phyloP scores from a whole-genome alignment of 345 rosid species.

The Trapa bicornis region DNA sequence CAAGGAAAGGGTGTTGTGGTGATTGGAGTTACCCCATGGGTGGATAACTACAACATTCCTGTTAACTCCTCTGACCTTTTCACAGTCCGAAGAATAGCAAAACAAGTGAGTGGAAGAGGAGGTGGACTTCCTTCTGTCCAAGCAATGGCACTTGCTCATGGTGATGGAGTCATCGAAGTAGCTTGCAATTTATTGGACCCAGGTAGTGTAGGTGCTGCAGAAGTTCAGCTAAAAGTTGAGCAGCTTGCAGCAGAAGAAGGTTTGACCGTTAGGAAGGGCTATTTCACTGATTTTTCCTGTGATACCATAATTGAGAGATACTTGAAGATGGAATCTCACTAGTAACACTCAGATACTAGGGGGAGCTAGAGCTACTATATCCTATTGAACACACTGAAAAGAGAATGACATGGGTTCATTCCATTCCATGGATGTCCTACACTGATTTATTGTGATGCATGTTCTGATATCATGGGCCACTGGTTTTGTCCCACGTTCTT shows the following conservation, averaged over 20 bases:
- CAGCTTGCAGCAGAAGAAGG: constrained; percentile 49
- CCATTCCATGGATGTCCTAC: no score
- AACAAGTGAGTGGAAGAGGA: constrained; percentile 59
- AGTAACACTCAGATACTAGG: no score
- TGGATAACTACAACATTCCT: constrained; percentile 78
- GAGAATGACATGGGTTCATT: no score
- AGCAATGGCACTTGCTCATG: constrained; percentile 79
- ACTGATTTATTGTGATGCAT: no score
- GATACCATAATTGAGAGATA: no score
- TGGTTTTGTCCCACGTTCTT: no score
- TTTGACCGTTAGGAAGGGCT: constrained; percentile 55
- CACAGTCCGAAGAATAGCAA: constrained; percentile 50
- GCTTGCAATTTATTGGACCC: constrained; percentile 87
- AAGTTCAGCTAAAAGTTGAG: constrained; percentile 65
- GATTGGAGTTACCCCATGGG: constrained; percentile 73
- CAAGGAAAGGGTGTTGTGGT: constrained; percentile 50
- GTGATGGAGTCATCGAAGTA: constrained; percentile 53
- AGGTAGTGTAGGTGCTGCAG: constrained; percentile 50
- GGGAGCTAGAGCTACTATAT: no score
- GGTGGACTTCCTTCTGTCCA: constrained; percentile 81
- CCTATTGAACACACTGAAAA: no score
- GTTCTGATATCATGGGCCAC: no score
- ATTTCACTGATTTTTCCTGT: constrained; percentile 15
- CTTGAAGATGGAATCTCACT: no score
- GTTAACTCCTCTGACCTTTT: constrained; percentile 39